A percentile compares a stretch with the other conserved stretches of the same genome.
phyloP scores from a whole-genome alignment of 1,139 yeast species.

The Geotrichum siamense region DNA sequence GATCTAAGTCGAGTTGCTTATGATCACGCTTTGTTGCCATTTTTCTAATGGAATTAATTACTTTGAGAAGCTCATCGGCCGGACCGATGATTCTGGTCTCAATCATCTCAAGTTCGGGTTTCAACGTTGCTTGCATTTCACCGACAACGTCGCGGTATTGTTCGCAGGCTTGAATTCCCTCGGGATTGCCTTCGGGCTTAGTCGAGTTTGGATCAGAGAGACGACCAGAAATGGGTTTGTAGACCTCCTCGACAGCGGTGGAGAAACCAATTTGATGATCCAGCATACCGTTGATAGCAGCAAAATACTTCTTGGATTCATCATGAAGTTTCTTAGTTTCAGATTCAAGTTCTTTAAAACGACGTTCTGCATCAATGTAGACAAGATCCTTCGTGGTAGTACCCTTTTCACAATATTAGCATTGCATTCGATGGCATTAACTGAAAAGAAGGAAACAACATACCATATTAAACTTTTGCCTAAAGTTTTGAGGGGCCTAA shows the following conservation, averaged over 20 bases:
- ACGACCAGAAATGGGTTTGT: constrained; percentile 91
- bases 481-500: constrained; percentile 46
- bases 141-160: constrained; percentile 82
- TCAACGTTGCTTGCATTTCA: constrained; percentile 74
- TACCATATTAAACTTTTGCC: constrained; percentile 37
- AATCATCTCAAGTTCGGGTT: constrained; percentile 89
- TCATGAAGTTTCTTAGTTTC: constrained; percentile 87
- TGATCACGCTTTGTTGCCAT: constrained; percentile 95
- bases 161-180: constrained; percentile 42
- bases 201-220: constrained; percentile 81
- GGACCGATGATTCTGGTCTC: constrained; percentile 87
- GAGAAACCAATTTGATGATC: constrained; percentile 90
- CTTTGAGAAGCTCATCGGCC: constrained; percentile 79
- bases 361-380: constrained; percentile 87
- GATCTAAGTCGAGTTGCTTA: constrained; percentile 88
- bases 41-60: constrained; percentile 76
- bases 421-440: background rate
- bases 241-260: constrained; percentile 88
- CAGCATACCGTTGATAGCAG: constrained; percentile 89
- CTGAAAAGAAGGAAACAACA: constrained; percentile 13
- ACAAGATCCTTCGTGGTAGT: constrained; percentile 79
- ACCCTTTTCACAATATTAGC: constrained; percentile 41
- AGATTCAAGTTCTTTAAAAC: constrained; percentile 83
- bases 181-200: background rate
- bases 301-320: constrained; percentile 82